Conservation (phyloP, 768 basidiomycete species). For the Phylloporus arenicola region DNA sequence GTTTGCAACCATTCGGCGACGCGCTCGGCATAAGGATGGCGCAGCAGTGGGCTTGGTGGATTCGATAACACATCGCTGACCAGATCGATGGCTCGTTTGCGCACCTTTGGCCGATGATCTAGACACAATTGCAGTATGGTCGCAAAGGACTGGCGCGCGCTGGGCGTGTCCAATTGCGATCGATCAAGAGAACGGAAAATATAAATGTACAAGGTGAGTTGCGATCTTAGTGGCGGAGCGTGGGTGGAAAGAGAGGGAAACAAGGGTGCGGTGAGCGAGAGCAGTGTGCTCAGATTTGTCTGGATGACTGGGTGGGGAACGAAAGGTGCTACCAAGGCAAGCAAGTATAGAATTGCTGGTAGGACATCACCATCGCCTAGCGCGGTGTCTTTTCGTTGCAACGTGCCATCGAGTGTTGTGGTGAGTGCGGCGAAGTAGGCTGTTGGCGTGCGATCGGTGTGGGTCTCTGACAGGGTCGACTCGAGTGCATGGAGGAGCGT, state of each 20-base stretch:
- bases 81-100: constrained; percentile 84
- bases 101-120: constrained; percentile 90
- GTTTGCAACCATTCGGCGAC: constrained; percentile 75
- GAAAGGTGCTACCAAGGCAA: constrained; percentile 34
- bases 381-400: constrained; percentile 56
- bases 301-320: constrained; percentile 78
- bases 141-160: constrained; percentile 77
- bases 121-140: constrained; percentile 77
- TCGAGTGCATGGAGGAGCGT: constrained; percentile 82
- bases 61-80: constrained; percentile 69
- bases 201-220: constrained; percentile 68
- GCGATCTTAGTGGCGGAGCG: constrained; percentile 81
- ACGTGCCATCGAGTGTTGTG: constrained; percentile 74
- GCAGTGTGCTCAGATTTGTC: constrained; percentile 62
- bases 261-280: constrained; percentile 72
- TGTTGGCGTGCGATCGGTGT: constrained; percentile 64
- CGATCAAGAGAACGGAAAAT: constrained; percentile 69
- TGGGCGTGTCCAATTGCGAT: constrained; percentile 59
- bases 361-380: constrained; percentile 64
- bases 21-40: constrained; percentile 82
- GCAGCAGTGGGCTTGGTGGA: constrained; percentile 69
- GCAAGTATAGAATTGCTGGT: constrained; percentile 32
- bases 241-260: constrained; percentile 61
- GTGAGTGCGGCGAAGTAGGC: constrained; percentile 94
- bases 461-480: constrained; percentile 66